phyloP scores from a whole-genome alignment of 331 rosid genomes.

The Quercus tomentella region DNA sequence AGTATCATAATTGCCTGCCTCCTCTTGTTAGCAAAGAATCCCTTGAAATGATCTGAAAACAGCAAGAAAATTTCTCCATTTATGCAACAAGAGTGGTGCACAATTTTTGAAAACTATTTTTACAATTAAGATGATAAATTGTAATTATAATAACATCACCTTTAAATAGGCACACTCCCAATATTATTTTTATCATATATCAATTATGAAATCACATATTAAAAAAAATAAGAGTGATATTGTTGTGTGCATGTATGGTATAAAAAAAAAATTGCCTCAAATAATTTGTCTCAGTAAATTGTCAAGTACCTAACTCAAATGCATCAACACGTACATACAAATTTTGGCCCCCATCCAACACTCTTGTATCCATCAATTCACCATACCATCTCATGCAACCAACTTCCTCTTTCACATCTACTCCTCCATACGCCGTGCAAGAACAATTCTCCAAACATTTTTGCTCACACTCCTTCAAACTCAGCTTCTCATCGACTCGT shows the following conservation, averaged over 20 bases:
- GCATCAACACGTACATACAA: conserved; percentile 55
- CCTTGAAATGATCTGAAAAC: background rate
- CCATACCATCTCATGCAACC: conserved; percentile 60
- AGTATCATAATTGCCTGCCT: background rate
- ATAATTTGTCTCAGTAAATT: too few relatives aligned
- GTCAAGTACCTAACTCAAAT: conserved; percentile 24
- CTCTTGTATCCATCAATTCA: conserved; percentile 31
- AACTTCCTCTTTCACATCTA: conserved; percentile 20
- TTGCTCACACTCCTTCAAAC: conserved; percentile 27
- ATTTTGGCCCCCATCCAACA: conserved; percentile 24
- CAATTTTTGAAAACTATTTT: too few relatives aligned
- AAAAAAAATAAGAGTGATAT: background rate
- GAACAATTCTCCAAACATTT: conserved; percentile 50
- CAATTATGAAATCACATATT: background rate
- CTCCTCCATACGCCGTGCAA: conserved; percentile 42
- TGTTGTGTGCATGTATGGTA: too few relatives aligned
- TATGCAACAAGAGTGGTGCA: background rate
- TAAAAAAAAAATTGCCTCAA: too few relatives aligned
- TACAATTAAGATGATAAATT: too few relatives aligned
- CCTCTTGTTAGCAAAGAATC: background rate
- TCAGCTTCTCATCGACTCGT: conserved; percentile 6
- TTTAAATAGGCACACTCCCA: too few relatives aligned
- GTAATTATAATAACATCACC: too few relatives aligned
- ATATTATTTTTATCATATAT: background rate
- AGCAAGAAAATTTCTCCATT: too few relatives aligned